Conservation (phyloP, 331 rosid species). For the Quercus phellos region DNA sequence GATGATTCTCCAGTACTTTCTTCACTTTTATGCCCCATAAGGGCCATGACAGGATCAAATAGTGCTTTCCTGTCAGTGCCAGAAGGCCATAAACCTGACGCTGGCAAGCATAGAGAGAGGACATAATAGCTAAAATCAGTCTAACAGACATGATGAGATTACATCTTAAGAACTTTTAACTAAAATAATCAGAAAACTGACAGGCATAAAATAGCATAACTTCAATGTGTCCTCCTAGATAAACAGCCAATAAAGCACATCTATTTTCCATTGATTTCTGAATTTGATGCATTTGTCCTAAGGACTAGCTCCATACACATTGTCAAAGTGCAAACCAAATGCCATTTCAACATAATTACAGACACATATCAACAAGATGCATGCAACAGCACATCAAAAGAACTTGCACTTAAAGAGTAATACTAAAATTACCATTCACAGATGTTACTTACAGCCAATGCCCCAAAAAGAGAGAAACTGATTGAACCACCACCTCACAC, state of each 20-base stretch:
- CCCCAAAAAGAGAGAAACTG: neutral
- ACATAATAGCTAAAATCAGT: slow-evolving; percentile 19
- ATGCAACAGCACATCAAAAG: neutral
- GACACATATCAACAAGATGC: neutral
- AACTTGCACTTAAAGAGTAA: neutral
- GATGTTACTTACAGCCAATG: neutral
- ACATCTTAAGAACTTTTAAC: neutral
- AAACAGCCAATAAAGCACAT: neutral
- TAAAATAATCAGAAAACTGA: neutral
- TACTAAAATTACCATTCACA: neutral
- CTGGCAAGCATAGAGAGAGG: slow-evolving; percentile 36
- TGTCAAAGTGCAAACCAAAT: neutral
- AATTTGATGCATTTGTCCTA: neutral
- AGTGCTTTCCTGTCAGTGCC: slow-evolving; percentile 52
- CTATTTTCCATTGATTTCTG: neutral
- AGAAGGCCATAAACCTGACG: slow-evolving; percentile 67
- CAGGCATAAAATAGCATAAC: neutral
- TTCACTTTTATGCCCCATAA: slow-evolving; percentile 66
- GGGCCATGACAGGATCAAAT: slow-evolving; percentile 73
- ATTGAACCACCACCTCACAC: neutral
- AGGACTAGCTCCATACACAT: neutral
- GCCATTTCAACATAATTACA: neutral
- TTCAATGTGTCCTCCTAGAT: neutral
- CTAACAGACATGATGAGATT: slow-evolving; percentile 3
- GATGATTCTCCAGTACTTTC: slow-evolving; percentile 44